Percentiles rank a stretch among this genome's conserved stretches.
Evolutionary conservation across 176 grass and related monocot genomes (phyloP).

Genomic region (Oryza australiensis): DNA sequence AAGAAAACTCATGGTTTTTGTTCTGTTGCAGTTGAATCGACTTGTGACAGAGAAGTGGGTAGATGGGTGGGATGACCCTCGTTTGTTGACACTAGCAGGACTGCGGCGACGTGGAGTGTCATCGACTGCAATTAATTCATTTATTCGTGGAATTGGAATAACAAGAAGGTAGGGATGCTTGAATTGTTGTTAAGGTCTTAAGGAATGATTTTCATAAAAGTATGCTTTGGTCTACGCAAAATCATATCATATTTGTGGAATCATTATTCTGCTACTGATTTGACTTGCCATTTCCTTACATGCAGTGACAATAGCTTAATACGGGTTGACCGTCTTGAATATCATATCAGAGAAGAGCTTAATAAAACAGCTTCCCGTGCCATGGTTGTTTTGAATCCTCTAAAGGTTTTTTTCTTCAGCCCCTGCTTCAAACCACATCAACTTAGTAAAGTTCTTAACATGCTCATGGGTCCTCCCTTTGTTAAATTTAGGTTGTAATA

Average conservation of each 20-base stretch:
- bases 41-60: conserved; percentile 98
- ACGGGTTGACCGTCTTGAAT: conserved; percentile 81
- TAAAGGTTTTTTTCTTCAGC: conserved; percentile 65
- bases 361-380: conserved; percentile 81
- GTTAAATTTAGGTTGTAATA: conserved; percentile 75
- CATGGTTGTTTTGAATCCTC: conserved; percentile 86
- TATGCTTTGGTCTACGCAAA: background rate
- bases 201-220: conserved; percentile 7
- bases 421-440: conserved; percentile 16
- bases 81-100: conserved; percentile 88
- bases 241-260: background rate
- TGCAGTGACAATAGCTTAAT: conserved; percentile 99
- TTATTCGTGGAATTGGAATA: conserved; percentile 96
- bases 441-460: conserved; percentile 24
- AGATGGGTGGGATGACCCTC: conserved; percentile 98
- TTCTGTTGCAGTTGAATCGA: conserved; percentile 67
- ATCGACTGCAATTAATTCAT: conserved; percentile 84
- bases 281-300: conserved; percentile 17
- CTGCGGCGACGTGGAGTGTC: conserved; percentile 85
- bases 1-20: background rate
- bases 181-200: background rate
- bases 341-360: conserved; percentile 96
- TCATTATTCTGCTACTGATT: conserved; percentile 30
- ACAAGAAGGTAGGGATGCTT: conserved; percentile 78
- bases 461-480: background rate